phyloP scores from a whole-genome alignment of 495 filamentous ascomycete species.

The Recurvomyces mirabilis region DNA sequence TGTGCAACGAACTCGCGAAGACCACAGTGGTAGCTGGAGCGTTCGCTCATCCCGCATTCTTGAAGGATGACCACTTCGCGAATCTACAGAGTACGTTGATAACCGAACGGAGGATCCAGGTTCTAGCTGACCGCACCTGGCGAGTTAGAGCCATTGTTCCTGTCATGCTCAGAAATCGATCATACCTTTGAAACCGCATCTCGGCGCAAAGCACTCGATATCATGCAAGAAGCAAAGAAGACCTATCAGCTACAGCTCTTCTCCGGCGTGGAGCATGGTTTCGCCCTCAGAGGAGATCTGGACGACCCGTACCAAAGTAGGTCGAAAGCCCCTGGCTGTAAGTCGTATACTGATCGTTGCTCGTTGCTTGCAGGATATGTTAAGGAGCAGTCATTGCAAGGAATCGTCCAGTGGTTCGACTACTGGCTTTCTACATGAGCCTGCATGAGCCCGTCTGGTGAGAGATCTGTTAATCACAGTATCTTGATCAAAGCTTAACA shows the following conservation, averaged over 20 bases:
- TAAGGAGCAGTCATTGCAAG: too few species aligned
- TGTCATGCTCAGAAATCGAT: constrained; percentile 22
- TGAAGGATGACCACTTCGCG: constrained; percentile 32
- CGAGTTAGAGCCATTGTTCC: constrained; percentile 21
- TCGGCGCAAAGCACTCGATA: constrained; percentile 17
- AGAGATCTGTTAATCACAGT: too few species aligned
- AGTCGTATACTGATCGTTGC: too few species aligned
- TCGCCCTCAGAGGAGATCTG: constrained; percentile 18
- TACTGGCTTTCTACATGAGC: too few species aligned
- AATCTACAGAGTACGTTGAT: too few species aligned
- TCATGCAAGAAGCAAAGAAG: constrained; percentile 17
- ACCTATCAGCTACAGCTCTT: constrained; percentile 21
- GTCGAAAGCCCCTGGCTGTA: too few species aligned
- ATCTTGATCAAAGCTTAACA: too few species aligned
- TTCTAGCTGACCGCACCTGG: too few species aligned
- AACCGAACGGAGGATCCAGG: too few species aligned
- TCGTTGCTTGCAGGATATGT: too few species aligned
- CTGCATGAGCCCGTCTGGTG: too few species aligned
- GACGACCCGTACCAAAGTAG: constrained; percentile 17
- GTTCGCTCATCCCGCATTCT: constrained; percentile 33
- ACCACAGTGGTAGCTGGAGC: constrained; percentile 27
- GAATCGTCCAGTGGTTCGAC: too few species aligned
- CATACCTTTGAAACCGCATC: constrained; percentile 17
- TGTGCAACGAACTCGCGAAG: constrained; percentile 25
- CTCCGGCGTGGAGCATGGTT: constrained; percentile 21